Conservation (phyloP, 306 rosid species). For the Nissolia schottii region DNA sequence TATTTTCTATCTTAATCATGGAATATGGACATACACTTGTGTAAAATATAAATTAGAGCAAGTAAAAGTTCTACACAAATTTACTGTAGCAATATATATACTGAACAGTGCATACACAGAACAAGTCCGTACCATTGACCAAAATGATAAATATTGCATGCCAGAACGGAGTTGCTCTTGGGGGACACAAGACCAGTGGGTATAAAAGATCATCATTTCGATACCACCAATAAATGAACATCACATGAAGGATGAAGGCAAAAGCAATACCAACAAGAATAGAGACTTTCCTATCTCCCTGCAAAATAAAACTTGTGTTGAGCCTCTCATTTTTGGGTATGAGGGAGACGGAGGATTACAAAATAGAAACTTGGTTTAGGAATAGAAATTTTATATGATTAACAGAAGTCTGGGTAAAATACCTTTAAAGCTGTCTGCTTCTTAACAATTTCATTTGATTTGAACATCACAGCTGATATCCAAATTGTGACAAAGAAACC, state of each 20-base stretch:
- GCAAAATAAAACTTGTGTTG: constrained; percentile 31
- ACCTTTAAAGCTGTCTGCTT: constrained; percentile 97
- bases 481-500: constrained; percentile 82
- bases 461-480: constrained; percentile 83
- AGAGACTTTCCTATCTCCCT: constrained; percentile 81
- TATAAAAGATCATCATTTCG: constrained; percentile 65
- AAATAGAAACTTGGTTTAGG: neutral
- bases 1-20: neutral
- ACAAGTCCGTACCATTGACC: constrained; percentile 74
- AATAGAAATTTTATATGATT: constrained; percentile 16
- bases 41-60: neutral
- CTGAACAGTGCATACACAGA: neutral
- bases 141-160: constrained; percentile 76
- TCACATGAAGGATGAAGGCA: constrained; percentile 62
- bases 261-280: constrained; percentile 47
- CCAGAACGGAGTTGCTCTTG: constrained; percentile 74
- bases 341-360: neutral
- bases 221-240: constrained; percentile 76
- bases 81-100: neutral
- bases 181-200: constrained; percentile 81
- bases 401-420: neutral
- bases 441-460: constrained; percentile 79
- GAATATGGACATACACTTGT: neutral
- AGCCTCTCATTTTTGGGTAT: constrained; percentile 10
- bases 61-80: constrained; percentile 3